A percentile compares a stretch with the other conserved stretches of the same genome.
These are phyloP conservation scores for Neurospora sp. DNA, from an alignment of 495 filamentous ascomycete species.

Conservation along the genomic window DNA sequence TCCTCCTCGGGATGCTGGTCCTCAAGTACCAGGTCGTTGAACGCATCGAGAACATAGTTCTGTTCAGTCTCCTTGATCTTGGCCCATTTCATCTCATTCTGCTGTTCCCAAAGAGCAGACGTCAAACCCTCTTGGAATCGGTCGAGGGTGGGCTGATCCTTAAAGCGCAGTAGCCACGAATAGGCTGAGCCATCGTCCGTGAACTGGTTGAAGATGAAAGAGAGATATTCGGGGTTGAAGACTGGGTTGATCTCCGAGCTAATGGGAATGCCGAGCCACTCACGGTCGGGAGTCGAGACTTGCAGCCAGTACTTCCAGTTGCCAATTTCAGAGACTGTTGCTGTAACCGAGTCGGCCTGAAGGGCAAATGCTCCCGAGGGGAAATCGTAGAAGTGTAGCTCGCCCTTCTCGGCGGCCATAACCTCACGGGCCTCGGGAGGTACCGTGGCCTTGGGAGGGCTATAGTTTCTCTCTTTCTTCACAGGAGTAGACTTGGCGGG, in stretches of 20 bases:
- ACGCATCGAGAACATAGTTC: constrained; percentile 91
- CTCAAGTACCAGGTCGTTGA: constrained; percentile 90
- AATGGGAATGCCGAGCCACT: constrained; percentile 84
- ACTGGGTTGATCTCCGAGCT: constrained; percentile 91
- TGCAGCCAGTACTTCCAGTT: constrained; percentile 96
- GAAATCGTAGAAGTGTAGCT: constrained; percentile 92
- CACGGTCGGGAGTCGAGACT: constrained; percentile 62
- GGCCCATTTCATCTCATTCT: constrained; percentile 89
- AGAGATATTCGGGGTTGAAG: constrained; percentile 96
- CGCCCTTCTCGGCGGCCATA: constrained; percentile 65
- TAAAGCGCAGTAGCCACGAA: constrained; percentile 93
- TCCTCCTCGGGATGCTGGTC: constrained; percentile 57
- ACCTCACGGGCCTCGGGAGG: constrained; percentile 60
- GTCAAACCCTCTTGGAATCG: constrained; percentile 89
- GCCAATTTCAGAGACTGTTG: constrained; percentile 76
- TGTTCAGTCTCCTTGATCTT: constrained; percentile 86
- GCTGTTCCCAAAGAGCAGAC: constrained; percentile 92
- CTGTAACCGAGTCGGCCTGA: constrained; percentile 64
- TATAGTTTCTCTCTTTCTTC: constrained; percentile 29
- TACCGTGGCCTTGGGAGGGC: constrained; percentile 37
- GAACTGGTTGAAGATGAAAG: constrained; percentile 98
- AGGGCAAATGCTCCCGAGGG: constrained; percentile 69
- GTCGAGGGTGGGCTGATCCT: constrained; percentile 67
- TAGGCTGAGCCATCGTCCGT: constrained; percentile 78
- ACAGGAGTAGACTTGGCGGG: constrained; percentile 8